A percentile compares a stretch with the other conserved stretches of the same genome.
Evolutionary conservation across 2,329 filamentous ascomycete genomes (phyloP).

Genomic region (Fusarium kyushuense): DNA sequence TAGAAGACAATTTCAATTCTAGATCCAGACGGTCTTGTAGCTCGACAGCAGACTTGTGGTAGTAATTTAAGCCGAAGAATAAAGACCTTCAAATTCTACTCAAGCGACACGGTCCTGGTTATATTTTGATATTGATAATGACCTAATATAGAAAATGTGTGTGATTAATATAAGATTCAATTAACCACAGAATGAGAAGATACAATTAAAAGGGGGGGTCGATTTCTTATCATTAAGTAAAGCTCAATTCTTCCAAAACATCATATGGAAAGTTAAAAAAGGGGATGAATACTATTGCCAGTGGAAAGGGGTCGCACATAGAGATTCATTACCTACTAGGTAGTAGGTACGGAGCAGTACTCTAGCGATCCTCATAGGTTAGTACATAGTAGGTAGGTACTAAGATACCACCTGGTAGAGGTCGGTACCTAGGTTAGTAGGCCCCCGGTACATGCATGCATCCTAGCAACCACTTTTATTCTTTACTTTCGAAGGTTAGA

Average conservation of each 20-base stretch:
- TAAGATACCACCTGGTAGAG: too few species aligned
- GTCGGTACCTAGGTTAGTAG: too few species aligned
- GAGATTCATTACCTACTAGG: too few species aligned
- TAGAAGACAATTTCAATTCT: not conserved
- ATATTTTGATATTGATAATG: not conserved
- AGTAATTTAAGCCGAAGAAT: not conserved
- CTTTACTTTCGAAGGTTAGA: slow-evolving; percentile 16
- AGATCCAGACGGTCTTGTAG: not conserved
- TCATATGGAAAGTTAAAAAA: not conserved
- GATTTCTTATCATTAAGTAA: too few species aligned
- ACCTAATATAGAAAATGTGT: not conserved
- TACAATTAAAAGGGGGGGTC: too few species aligned
- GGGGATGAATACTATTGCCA: not conserved
- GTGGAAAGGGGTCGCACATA: not conserved
- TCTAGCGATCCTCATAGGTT: not conserved
- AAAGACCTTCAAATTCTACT: not conserved
- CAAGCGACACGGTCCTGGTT: not conserved
- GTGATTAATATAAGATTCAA: not conserved
- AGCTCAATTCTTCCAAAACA: not conserved
- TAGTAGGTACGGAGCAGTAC: too few species aligned
- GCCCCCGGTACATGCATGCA: slow-evolving; percentile 45
- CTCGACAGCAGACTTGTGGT: not conserved
- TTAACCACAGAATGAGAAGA: not conserved
- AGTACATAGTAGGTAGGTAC: too few species aligned
- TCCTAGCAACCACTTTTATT: slow-evolving; percentile 38